Conservation (phyloP, 768 basidiomycete genomes). For the Collybiopsis luxurians region DNA sequence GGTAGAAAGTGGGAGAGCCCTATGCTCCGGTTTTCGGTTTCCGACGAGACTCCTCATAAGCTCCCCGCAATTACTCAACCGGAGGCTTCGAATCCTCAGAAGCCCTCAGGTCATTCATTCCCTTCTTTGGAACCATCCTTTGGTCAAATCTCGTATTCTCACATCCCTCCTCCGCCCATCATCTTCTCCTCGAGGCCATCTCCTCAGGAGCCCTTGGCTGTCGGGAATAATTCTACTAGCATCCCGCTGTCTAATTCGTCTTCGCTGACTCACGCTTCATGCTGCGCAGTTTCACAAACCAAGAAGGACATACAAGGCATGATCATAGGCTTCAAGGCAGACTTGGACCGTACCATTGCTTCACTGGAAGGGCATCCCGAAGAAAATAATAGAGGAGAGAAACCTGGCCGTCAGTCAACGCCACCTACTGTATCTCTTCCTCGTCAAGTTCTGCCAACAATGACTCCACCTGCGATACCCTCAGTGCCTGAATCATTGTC, state of each 20-base stretch:
- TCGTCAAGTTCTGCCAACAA: neutral
- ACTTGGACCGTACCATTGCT: conserved; percentile 46
- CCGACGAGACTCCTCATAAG: conserved; percentile 47
- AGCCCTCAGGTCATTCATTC: conserved; percentile 9
- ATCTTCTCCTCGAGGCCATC: conserved; percentile 26
- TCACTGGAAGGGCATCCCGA: neutral
- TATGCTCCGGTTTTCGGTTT: conserved; percentile 60
- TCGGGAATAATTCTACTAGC: conserved; percentile 14
- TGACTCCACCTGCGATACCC: neutral
- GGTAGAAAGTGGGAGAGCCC: conserved; percentile 55
- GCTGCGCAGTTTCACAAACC: conserved; percentile 44
- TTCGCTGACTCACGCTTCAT: conserved; percentile 18
- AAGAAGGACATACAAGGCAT: conserved; percentile 48
- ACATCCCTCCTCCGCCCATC: conserved; percentile 33
- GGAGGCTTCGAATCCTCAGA: conserved; percentile 4
- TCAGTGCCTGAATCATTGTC: neutral
- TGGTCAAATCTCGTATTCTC: conserved; percentile 25
- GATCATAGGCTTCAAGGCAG: conserved; percentile 48
- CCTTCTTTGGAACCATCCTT: conserved; percentile 5
- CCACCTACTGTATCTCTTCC: neutral
- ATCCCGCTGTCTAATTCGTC: conserved; percentile 13
- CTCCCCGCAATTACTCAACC: conserved; percentile 15
- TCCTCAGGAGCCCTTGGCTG: conserved; percentile 21
- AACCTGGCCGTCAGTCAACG: neutral
- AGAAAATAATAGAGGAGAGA: too few relatives aligned